phyloP scores from a whole-genome alignment of 768 basidiomycete species.

The Erythrobasidium yunnanense region DNA sequence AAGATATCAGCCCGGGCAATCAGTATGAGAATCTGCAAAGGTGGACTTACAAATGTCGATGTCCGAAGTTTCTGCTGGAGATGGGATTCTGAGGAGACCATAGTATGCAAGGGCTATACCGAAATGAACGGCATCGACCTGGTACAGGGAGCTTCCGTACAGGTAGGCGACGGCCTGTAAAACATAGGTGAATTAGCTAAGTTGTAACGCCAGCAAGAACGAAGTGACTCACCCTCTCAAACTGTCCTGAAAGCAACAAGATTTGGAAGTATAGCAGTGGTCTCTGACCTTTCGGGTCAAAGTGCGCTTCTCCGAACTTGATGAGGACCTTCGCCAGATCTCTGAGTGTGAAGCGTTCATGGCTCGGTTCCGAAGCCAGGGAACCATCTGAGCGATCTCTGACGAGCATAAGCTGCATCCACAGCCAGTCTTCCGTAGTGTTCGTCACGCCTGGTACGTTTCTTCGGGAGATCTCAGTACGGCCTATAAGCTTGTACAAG shows the following conservation, averaged over 20 bases:
- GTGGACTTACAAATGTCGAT: constrained; percentile 62
- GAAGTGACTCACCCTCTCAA: constrained; percentile 60
- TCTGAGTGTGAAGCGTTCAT: constrained; percentile 48
- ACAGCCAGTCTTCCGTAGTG: constrained; percentile 95
- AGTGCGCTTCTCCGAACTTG: constrained; percentile 44
- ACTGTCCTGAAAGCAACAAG: constrained; percentile 81
- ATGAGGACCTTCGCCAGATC: constrained; percentile 41
- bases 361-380: constrained; percentile 29
- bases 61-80: constrained; percentile 69
- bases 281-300: constrained; percentile 51
- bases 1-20: neutral
- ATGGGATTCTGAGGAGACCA: constrained; percentile 73
- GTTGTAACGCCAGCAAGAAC: neutral
- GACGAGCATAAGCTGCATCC: constrained; percentile 86
- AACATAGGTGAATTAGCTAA: neutral
- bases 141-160: constrained; percentile 73
- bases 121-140: constrained; percentile 87
- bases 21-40: neutral
- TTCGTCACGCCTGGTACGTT: constrained; percentile 72
- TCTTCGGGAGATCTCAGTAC: constrained; percentile 68
- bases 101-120: constrained; percentile 87
- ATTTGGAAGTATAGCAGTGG: constrained; percentile 50
- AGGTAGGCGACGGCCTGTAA: constrained; percentile 74
- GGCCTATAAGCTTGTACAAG: constrained; percentile 87
- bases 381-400: constrained; percentile 39